Percentiles rank a stretch among this genome's conserved stretches.
phyloP scores from a whole-genome alignment of 2,329 filamentous ascomycete species.

The Fusarium sp. region DNA sequence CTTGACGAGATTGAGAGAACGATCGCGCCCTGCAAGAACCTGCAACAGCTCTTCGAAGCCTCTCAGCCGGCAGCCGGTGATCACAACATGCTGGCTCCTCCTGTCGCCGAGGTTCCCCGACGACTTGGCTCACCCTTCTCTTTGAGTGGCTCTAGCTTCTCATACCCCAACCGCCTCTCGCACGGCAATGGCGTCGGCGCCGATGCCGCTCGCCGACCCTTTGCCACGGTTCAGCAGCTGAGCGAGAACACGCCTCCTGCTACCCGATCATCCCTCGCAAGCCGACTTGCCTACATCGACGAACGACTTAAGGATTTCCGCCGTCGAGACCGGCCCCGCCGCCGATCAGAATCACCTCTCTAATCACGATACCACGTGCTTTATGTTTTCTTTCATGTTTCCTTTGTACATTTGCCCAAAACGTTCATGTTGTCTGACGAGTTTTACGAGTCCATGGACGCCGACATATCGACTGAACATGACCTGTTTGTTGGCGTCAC shows the following conservation, averaged over 20 bases:
- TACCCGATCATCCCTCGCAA: conserved; percentile 56
- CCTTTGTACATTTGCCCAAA: conserved; percentile 33
- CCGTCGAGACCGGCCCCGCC: conserved; percentile 52
- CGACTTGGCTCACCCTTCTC: conserved; percentile 68
- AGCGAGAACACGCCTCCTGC: conserved; percentile 47
- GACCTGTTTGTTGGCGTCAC: conserved; percentile 26
- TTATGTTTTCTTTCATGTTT: conserved; percentile 21
- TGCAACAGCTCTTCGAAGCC: conserved; percentile 53
- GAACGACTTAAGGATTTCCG: conserved; percentile 64
- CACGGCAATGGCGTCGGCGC: conserved; percentile 57
- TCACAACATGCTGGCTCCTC: conserved; percentile 39
- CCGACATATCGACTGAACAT: conserved; percentile 28
- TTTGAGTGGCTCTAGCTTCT: conserved; percentile 60
- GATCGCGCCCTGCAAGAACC: conserved; percentile 53
- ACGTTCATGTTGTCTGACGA: conserved; percentile 38
- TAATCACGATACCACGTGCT: conserved; percentile 43
- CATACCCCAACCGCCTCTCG: conserved; percentile 66
- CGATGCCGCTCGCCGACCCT: conserved; percentile 58
- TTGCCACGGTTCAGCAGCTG: conserved; percentile 64
- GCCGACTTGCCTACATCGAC: conserved; percentile 65
- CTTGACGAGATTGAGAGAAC: conserved; percentile 49
- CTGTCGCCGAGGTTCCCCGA: conserved; percentile 50
- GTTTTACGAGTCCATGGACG: conserved; percentile 40
- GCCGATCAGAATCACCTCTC: conserved; percentile 60
- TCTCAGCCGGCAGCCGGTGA: conserved; percentile 36